Conservation (phyloP, 352 stramenopile genomes). For the Hyaloperonospora brassicae region DNA sequence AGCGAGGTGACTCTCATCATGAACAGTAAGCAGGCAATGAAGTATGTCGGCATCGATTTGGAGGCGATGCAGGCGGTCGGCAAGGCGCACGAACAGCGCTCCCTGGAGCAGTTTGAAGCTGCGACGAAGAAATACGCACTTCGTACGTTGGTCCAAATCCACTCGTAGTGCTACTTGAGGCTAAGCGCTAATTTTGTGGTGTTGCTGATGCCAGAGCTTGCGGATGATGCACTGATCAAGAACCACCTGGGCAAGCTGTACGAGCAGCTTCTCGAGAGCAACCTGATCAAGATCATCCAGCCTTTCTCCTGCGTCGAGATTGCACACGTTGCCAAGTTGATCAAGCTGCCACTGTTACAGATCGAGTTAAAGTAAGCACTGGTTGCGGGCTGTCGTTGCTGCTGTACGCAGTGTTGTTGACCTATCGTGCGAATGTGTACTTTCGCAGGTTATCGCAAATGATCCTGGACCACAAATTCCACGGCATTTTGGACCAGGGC, state of each 20-base stretch:
- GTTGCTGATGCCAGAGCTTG: conserved; percentile 47
- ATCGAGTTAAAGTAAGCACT: conserved; percentile 75
- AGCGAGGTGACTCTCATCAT: conserved; percentile 94
- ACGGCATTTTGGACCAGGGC: conserved; percentile 98
- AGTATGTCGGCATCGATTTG: conserved; percentile 93
- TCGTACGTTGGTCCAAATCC: conserved; percentile 30
- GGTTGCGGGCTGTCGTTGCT: not conserved
- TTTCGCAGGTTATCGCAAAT: conserved; percentile 95
- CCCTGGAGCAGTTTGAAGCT: conserved; percentile 84
- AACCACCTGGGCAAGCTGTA: conserved; percentile 95
- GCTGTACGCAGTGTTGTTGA: not conserved
- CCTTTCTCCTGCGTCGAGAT: conserved; percentile 97
- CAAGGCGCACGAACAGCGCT: conserved; percentile 91
- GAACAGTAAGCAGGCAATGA: conserved; percentile 94
- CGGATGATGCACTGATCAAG: conserved; percentile 82
- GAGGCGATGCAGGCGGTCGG: conserved; percentile 95
- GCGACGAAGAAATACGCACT: conserved; percentile 85
- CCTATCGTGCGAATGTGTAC: conserved; percentile 9
- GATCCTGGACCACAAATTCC: conserved; percentile 99
- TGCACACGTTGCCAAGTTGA: conserved; percentile 93
- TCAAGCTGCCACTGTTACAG: conserved; percentile 89
- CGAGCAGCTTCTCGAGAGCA: conserved; percentile 97
- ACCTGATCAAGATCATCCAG: conserved; percentile 99
- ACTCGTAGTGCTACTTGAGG: not conserved
- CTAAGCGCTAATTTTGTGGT: conserved; percentile 1